Evolutionary conservation across 331 rosid genomes (phyloP), one percentile per base, ranked within the genome.

Genomic region (Rhamnella rubrinervis): DNA sequence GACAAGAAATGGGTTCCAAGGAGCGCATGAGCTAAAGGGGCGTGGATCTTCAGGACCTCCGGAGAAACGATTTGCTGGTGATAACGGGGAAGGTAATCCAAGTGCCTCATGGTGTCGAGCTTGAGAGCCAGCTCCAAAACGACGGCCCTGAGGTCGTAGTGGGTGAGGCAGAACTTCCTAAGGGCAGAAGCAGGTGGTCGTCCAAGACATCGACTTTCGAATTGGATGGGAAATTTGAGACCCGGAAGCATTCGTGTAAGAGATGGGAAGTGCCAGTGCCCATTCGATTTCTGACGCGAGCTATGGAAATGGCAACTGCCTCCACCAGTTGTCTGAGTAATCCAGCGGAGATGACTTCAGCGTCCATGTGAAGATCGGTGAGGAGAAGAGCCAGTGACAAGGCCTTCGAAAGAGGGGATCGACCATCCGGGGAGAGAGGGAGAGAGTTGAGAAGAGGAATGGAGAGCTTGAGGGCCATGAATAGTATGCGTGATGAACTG

Each of bases 361-460:
- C 98, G 73, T 95, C 98, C 97, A 89, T 91, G 90, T 89, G 78
- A 75, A 80, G 95, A 23, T 93, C 95, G 16, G 96, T 95, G 55
- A 93, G 96, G 46, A 91, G 68, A 63, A 93, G 72, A 13, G 98
- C 93, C 1, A 85, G 72, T 20, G 96, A 84, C 56, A 91, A 68
- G 70, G 96, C 92, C 68, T 73, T 85, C 67, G 96, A 85, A 47
- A 92, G 96, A 1, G 96, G 90, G 40, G 97, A 83, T 7, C 97
- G 98, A 13, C 91, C 92, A 20, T 85, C 95, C 4, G 88, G 88
- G 4, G 78, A 46, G n/a, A 83, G 79, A 74, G 96, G 92, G 57
- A 85, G 80, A n/a, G 47, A 70, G 69, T 84, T 92, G 76, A 91
- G 73, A 15, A 87, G 58, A 0, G 98, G 96, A 11, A 93, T 84